Conservation (phyloP, 495 filamentous ascomycete species). For the Acidomyces sp. region DNA sequence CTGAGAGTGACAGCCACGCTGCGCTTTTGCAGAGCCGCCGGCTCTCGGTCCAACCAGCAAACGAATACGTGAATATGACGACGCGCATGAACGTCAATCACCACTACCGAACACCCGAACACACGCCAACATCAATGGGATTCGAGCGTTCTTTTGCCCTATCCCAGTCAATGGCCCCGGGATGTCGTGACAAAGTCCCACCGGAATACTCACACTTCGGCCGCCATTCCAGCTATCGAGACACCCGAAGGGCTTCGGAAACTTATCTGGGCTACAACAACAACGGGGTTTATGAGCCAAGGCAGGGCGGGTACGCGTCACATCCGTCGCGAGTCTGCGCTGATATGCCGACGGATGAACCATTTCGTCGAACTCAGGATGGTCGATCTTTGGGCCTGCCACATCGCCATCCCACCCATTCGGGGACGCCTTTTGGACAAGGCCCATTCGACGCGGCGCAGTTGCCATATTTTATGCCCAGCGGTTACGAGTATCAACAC, state of each 20-base stretch:
- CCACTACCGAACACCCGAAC: slow-evolving; percentile 1
- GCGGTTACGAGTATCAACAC: slow-evolving; percentile 15
- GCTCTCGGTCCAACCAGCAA: slow-evolving; percentile 2
- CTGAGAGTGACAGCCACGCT: no score
- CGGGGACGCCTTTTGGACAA: background rate
- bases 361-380: no score
- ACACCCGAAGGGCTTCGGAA: background rate
- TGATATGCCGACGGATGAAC: no score
- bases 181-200: no score
- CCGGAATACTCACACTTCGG: no score
- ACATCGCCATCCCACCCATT: background rate
- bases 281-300: no score
- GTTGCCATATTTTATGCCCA: slow-evolving; percentile 12
- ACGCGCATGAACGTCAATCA: background rate
- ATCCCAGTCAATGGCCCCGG: background rate
- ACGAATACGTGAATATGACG: no score
- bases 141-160: background rate
- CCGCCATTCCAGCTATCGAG: background rate
- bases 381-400: no score
- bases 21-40: no score
- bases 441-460: slow-evolving; percentile 1
- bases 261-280: no score
- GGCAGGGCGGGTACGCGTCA: no score
- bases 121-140: background rate
- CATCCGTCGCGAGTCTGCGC: no score